Percentiles rank a stretch among this genome's conserved stretches.
These are phyloP conservation scores for Mucor circinelloides DNA, from an alignment of 371 early-diverging fungal genomes.

Conservation along the genomic window DNA sequence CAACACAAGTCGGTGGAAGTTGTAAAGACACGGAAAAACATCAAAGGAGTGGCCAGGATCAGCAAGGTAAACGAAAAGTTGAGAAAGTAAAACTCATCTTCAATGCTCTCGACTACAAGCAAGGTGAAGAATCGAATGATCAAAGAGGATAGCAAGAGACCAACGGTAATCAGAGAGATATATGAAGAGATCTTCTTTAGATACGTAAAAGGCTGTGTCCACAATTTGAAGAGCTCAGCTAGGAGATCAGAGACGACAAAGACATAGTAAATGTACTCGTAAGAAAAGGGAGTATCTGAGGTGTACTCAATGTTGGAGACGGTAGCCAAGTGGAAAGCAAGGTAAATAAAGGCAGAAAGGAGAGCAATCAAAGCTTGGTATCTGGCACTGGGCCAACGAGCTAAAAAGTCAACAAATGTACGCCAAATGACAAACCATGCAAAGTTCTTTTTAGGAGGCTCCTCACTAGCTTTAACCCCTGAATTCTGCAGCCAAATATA, in stretches of 20 bases:
- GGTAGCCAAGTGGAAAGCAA: constrained; percentile 37
- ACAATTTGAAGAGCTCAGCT: constrained; percentile 28
- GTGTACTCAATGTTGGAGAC: constrained; percentile 38
- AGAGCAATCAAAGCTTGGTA: constrained; percentile 37
- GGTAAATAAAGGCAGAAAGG: constrained; percentile 29
- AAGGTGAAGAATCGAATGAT: constrained; percentile 30
- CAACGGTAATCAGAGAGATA: constrained; percentile 21
- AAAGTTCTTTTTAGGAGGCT: constrained; percentile 2
- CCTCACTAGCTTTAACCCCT: neutral
- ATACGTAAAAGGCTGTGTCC: constrained; percentile 20
- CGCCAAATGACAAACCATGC: constrained; percentile 10
- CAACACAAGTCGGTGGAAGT: constrained; percentile 33
- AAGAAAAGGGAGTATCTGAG: constrained; percentile 20
- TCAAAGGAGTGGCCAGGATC: constrained; percentile 40
- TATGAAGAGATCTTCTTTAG: constrained; percentile 31
- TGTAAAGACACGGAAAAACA: constrained; percentile 37
- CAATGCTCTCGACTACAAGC: constrained; percentile 13
- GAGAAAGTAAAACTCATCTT: constrained; percentile 13
- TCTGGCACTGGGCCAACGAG: constrained; percentile 41
- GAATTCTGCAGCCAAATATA: constrained; percentile 20
- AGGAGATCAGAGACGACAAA: constrained; percentile 40
- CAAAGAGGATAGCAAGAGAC: constrained; percentile 24
- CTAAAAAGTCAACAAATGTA: constrained; percentile 24
- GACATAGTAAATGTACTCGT: constrained; percentile 44
- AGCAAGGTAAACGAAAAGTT: constrained; percentile 25